Conservation (phyloP, 768 basidiomycete genomes). For the Collybia mongolica region DNA sequence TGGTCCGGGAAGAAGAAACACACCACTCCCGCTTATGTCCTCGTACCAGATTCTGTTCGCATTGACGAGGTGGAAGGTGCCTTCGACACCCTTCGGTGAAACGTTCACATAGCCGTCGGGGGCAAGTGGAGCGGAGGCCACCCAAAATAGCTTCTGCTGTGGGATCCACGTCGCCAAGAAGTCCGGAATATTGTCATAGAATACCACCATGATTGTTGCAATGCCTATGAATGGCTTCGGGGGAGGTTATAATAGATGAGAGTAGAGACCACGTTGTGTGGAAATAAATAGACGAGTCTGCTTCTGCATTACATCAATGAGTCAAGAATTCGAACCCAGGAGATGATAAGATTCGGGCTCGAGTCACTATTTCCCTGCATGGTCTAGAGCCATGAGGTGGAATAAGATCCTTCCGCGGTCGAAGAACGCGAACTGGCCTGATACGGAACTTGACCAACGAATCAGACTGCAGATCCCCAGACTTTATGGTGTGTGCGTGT, state of each 20-base stretch:
- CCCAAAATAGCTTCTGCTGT: conserved; percentile 70
- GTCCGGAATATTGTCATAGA: conserved; percentile 54
- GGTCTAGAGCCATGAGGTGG: too few relatives aligned
- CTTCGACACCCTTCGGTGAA: conserved; percentile 62
- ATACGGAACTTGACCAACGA: too few relatives aligned
- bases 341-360: neutral
- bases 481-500: too few relatives aligned
- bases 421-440: too few relatives aligned
- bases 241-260: neutral
- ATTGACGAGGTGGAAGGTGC: conserved; percentile 59
- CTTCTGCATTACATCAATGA: too few relatives aligned
- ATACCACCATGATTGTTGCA: conserved; percentile 49
- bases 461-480: too few relatives aligned
- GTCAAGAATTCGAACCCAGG: too few relatives aligned
- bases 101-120: conserved; percentile 62
- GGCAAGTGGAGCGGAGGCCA: conserved; percentile 62
- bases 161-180: conserved; percentile 55
- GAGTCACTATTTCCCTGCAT: too few relatives aligned
- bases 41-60: conserved; percentile 68
- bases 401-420: too few relatives aligned
- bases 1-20: neutral
- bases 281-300: too few relatives aligned
- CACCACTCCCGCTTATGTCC: conserved; percentile 69
- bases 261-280: too few relatives aligned
- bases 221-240: neutral